Percentiles rank a stretch among this genome's conserved stretches.
Evolutionary conservation across 345 rosid species (phyloP).

Genomic region (Eucalyptus marginata): DNA sequence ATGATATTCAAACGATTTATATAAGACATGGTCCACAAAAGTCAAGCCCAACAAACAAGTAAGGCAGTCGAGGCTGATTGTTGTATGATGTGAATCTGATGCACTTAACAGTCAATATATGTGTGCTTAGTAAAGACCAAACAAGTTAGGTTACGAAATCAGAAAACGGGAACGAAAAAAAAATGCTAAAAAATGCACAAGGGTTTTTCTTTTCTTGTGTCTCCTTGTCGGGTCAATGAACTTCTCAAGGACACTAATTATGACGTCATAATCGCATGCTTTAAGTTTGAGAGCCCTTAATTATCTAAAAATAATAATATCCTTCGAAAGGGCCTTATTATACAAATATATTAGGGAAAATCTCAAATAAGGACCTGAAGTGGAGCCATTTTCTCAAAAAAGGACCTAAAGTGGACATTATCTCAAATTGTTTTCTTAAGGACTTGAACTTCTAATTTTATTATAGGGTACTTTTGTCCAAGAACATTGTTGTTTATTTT

Average conservation of each 20-base stretch:
- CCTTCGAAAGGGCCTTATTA: neutral
- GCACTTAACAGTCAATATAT: neutral
- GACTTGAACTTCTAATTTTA: too few species aligned
- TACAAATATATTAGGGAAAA: too few species aligned
- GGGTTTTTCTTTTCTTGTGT: neutral
- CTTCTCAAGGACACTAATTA: neutral
- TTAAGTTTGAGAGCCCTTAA: neutral
- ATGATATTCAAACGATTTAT: rapidly evolving
- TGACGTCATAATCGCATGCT: neutral
- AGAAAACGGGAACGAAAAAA: neutral
- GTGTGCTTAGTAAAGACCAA: neutral
- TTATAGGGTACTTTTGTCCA: too few species aligned
- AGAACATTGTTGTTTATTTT: too few species aligned
- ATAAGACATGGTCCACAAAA: neutral
- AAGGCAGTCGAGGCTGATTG: neutral
- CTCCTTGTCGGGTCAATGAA: neutral
- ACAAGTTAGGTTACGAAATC: neutral
- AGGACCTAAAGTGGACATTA: too few species aligned
- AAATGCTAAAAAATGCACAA: neutral
- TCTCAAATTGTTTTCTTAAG: too few species aligned
- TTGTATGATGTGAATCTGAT: neutral
- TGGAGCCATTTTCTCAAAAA: too few species aligned
- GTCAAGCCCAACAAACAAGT: neutral
- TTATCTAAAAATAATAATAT: neutral
- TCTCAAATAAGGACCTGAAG: too few species aligned